Conservation (phyloP, 306 rosid genomes). For the Quercus engelmannii region DNA sequence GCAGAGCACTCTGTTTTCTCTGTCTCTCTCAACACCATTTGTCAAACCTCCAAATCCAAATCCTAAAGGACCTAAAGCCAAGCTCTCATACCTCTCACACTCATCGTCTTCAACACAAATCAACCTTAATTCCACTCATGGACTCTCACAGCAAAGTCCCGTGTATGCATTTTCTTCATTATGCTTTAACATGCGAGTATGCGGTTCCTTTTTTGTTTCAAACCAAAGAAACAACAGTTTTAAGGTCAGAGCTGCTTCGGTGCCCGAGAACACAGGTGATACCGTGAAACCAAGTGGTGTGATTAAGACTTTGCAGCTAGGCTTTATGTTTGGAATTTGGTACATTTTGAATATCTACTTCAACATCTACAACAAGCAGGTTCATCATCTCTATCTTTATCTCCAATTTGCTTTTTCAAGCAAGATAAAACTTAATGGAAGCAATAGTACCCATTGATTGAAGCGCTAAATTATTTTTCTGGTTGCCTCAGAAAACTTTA, state of each 20-base stretch:
- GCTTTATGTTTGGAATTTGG: slow-evolving; percentile 68
- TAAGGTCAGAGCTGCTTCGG: slow-evolving; percentile 35
- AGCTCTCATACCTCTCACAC: not conserved
- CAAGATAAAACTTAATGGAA: slow-evolving; percentile 1
- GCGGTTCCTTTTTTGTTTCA: slow-evolving; percentile 25
- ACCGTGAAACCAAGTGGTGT: slow-evolving; percentile 15
- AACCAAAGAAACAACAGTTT: slow-evolving; percentile 22
- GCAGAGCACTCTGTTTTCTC: slow-evolving; percentile 28
- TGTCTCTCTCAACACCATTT: slow-evolving; percentile 19
- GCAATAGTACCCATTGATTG: not conserved
- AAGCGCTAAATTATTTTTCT: not conserved
- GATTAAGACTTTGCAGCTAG: slow-evolving; percentile 43
- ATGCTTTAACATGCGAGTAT: slow-evolving; percentile 2
- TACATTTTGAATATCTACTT: slow-evolving; percentile 68
- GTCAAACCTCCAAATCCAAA: slow-evolving; percentile 20
- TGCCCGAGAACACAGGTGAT: slow-evolving; percentile 36
- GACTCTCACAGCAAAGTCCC: slow-evolving; percentile 6
- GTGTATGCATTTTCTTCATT: slow-evolving; percentile 19
- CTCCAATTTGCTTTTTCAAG: not conserved
- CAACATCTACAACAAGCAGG: slow-evolving; percentile 83
- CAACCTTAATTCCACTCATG: slow-evolving; percentile 1
- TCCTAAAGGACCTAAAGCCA: not conserved
- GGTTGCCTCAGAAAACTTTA: not conserved
- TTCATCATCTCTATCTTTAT: not conserved
- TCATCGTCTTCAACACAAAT: not conserved